phyloP scores from a whole-genome alignment of 2,329 filamentous ascomycete genomes.

The Dactylellina sp. region DNA sequence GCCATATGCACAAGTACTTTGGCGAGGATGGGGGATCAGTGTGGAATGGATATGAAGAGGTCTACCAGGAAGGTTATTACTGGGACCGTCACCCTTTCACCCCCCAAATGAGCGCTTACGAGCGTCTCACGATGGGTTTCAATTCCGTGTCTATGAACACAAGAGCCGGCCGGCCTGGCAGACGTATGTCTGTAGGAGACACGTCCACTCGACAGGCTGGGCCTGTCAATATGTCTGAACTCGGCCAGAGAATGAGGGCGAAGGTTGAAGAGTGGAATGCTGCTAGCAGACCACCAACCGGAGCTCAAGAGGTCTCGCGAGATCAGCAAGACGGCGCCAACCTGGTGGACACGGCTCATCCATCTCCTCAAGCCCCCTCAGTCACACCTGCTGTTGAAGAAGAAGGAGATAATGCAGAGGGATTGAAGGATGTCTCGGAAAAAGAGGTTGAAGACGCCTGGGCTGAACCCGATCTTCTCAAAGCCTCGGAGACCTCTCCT shows the following conservation, averaged over 20 bases:
- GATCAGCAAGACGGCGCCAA: neutral
- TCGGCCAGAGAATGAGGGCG: conserved; percentile 26
- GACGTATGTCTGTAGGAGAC: neutral
- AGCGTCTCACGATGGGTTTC: conserved; percentile 12
- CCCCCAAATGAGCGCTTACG: conserved; percentile 25
- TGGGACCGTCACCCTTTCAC: conserved; percentile 50
- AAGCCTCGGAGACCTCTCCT: conserved; percentile 1
- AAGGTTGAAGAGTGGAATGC: conserved; percentile 2
- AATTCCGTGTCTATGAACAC: conserved; percentile 14
- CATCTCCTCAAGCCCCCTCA: neutral
- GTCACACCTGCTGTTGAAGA: neutral
- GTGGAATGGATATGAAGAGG: neutral
- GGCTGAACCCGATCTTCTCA: neutral
- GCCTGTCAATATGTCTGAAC: neutral
- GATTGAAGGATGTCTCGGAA: neutral
- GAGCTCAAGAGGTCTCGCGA: conserved; percentile 2
- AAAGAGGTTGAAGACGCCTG: conserved; percentile 8
- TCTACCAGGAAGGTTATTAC: conserved; percentile 10
- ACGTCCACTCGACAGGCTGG: conserved; percentile 14
- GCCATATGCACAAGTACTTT: conserved; percentile 4
- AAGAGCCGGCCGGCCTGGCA: conserved; percentile 2
- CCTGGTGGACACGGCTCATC: neutral
- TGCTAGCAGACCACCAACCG: neutral
- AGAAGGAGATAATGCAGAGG: neutral
- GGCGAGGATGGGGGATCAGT: neutral